Conservation (phyloP, 164 flowering plant genomes). For the Paratinospora sagittata region DNA sequence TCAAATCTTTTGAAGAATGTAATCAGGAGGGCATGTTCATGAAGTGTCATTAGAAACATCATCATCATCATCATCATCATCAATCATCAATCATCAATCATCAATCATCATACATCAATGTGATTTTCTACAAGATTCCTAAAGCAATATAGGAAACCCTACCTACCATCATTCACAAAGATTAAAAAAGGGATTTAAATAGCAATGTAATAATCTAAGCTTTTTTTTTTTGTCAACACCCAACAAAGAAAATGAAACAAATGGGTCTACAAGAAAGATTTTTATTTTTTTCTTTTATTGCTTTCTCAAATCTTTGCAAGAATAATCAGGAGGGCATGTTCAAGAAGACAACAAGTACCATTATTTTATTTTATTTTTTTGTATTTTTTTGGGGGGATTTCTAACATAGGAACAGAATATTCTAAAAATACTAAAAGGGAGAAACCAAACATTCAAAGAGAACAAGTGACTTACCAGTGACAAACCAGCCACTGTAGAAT, state of each 20-base stretch:
- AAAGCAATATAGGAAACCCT: background rate
- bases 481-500: conserved; percentile 12
- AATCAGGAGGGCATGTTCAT: too few species aligned
- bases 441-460: background rate
- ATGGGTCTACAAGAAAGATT: background rate
- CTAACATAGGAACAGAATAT: background rate
- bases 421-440: background rate
- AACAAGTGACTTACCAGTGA: conserved; percentile 2
- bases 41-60: too few species aligned
- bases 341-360: background rate
- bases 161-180: background rate
- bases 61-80: too few species aligned
- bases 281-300: too few species aligned
- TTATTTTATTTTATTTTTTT: background rate
- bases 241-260: background rate
- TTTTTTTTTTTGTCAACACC: background rate
- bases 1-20: too few species aligned
- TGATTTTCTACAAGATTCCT: background rate
- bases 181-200: background rate
- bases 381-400: background rate
- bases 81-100: too few species aligned
- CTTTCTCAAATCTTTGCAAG: too few species aligned
- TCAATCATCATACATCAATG: too few species aligned
- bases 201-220: background rate
- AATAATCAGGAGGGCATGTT: too few species aligned